phyloP scores from a whole-genome alignment of 306 rosid genomes.

The Luffa acutangula region DNA sequence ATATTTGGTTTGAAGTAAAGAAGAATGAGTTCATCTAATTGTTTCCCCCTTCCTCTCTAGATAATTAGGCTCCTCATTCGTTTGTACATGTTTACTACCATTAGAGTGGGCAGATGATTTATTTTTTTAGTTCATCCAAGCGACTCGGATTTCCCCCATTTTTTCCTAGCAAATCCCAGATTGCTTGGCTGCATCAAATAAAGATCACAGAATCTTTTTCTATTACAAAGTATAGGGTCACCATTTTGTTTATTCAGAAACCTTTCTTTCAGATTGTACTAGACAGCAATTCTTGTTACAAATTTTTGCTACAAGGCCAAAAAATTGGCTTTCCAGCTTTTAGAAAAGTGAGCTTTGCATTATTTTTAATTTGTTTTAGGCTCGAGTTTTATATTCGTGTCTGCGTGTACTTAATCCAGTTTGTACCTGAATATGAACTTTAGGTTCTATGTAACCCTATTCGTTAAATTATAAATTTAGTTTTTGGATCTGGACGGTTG shows the following conservation, averaged over 20 bases:
- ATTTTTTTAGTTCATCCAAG: slow-evolving; percentile 23
- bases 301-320: slow-evolving; percentile 2
- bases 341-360: neutral
- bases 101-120: slow-evolving; percentile 15
- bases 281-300: neutral
- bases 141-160: slow-evolving; percentile 27
- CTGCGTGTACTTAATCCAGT: neutral
- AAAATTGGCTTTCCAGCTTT: neutral
- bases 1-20: slow-evolving; percentile 4
- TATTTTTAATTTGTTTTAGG: neutral
- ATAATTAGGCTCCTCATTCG: neutral
- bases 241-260: slow-evolving; percentile 13
- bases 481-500: neutral
- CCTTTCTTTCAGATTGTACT: neutral
- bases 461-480: neutral
- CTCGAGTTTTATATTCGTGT: neutral
- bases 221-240: slow-evolving; percentile 6
- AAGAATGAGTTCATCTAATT: neutral
- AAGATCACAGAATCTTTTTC: slow-evolving; percentile 8
- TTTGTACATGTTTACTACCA: slow-evolving; percentile 1
- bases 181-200: slow-evolving; percentile 38
- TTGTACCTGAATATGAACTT: neutral
- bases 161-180: slow-evolving; percentile 26
- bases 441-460: neutral
- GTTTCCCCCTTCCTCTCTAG: neutral